Percentiles rank a stretch among this genome's conserved stretches.
phyloP scores from a whole-genome alignment of 2,329 filamentous ascomycete species.

The Botryosphaeria agaves region DNA sequence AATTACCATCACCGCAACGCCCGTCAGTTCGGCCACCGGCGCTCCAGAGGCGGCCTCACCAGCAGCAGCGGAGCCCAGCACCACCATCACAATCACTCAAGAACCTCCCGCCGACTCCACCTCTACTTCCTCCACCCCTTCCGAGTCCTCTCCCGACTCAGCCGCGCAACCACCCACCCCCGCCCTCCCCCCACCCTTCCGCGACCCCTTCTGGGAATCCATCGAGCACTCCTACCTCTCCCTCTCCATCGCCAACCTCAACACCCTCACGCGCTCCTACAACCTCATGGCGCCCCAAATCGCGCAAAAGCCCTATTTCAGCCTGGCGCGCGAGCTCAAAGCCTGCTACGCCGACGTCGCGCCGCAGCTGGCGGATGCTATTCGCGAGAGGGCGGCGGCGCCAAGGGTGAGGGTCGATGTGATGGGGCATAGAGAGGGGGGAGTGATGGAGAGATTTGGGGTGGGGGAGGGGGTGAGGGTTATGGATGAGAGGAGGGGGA shows the following conservation, averaged over 20 bases:
- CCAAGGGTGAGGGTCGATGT: constrained; percentile 23
- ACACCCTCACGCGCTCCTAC: constrained; percentile 67
- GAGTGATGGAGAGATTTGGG: constrained; percentile 45
- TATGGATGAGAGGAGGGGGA: constrained; percentile 54
- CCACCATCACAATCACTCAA: constrained; percentile 3
- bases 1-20: constrained; percentile 20
- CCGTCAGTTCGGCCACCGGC: constrained; percentile 5
- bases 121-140: constrained; percentile 7
- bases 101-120: background rate
- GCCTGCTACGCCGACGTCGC: constrained; percentile 78
- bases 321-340: constrained; percentile 62
- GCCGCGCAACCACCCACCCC: too few relatives aligned
- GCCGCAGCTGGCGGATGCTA: constrained; percentile 53
- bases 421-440: constrained; percentile 25
- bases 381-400: constrained; percentile 47
- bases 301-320: constrained; percentile 85
- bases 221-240: constrained; percentile 59
- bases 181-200: constrained; percentile 40
- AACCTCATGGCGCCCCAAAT: constrained; percentile 88
- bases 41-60: constrained; percentile 7
- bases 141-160: background rate
- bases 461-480: constrained; percentile 38
- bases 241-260: constrained; percentile 61
- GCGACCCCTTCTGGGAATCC: constrained; percentile 59
- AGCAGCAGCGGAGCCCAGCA: background rate